Evolutionary conservation across 1,284 basidiomycete genomes (phyloP), one percentile per base, ranked within the genome.

Genomic region (Takashimella koratensis): DNA sequence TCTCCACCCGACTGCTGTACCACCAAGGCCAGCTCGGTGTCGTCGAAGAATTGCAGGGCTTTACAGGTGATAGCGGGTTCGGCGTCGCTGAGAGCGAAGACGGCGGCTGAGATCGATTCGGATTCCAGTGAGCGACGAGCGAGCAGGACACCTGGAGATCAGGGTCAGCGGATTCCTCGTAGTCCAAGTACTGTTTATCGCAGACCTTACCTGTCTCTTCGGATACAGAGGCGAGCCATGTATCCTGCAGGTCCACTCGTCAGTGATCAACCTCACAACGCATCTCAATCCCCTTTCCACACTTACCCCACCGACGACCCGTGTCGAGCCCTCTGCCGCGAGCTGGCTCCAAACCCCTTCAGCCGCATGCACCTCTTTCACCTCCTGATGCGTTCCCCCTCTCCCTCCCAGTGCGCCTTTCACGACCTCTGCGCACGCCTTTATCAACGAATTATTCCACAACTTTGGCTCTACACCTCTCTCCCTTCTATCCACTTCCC

Each of bases 31-130:
- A 71, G 48, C 43, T 73, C 71, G 5, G 59, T 55, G 27, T 73
- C 68, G 51, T 72, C 72, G 45, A 70, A 73, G 60, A 73, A 73
- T 23, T 64, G 54, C 10, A 64, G 12, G 1, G 64, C 59, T 0
- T 52, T 55, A 36, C 57, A 53, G 2, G 55, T 20, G 21, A 60
- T 20, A 21, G 51, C 49, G 24, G 24, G 30, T 8, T 23, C 47
- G 8, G 39, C 20, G n/a, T n/a, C n/a, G n/a, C n/a, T n/a, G 1
- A 39, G 23, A 3, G 11, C n/a, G 25, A 50, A 25, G n/a, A 19
- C 36, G 3, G 27, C 49, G 2, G 26, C 25, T 3, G 41, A 45
- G 11, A 53, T 21, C n/a, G 6, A 20, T 4, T 20, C 12, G 45
- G 25, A 6, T 1, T 36, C 25, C 16, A 36, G 8, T 36, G 30